Evolutionary conservation across 1,284 basidiomycete genomes (phyloP).

Genomic region (Ceratobasidium sp.): DNA sequence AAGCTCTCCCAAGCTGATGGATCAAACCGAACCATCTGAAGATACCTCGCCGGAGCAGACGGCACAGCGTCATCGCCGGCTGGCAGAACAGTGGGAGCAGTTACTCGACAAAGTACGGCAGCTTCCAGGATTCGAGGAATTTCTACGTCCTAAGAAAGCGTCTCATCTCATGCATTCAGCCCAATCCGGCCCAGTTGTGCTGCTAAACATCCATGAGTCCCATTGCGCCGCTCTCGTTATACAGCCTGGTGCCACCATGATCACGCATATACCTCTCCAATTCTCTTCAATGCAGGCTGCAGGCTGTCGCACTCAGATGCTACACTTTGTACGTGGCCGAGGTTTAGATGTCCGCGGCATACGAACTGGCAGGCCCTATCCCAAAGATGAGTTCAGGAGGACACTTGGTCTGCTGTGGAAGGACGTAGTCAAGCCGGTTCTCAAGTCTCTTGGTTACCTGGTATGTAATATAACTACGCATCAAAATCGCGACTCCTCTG

Average conservation of each 20-base stretch:
- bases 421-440: slow-evolving; percentile 15
- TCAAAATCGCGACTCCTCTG: too few relatives aligned
- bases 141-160: neutral
- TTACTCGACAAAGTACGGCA: neutral
- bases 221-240: neutral
- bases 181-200: neutral
- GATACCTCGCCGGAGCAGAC: neutral
- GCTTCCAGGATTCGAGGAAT: slow-evolving; percentile 4
- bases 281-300: neutral
- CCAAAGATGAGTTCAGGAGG: neutral
- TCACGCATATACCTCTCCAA: neutral
- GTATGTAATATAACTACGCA: too few relatives aligned
- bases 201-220: neutral
- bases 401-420: slow-evolving; percentile 9
- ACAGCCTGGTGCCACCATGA: neutral
- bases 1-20: neutral
- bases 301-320: neutral
- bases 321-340: neutral
- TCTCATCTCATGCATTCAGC: neutral
- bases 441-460: slow-evolving; percentile 5
- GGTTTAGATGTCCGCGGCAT: neutral
- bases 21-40: neutral
- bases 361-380: too few relatives aligned
- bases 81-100: slow-evolving; percentile 9
- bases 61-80: neutral